Evolutionary conservation across 495 filamentous ascomycete genomes (phyloP), one percentile per base, ranked within the genome.

Genomic region (Penicillium argentinense): DNA sequence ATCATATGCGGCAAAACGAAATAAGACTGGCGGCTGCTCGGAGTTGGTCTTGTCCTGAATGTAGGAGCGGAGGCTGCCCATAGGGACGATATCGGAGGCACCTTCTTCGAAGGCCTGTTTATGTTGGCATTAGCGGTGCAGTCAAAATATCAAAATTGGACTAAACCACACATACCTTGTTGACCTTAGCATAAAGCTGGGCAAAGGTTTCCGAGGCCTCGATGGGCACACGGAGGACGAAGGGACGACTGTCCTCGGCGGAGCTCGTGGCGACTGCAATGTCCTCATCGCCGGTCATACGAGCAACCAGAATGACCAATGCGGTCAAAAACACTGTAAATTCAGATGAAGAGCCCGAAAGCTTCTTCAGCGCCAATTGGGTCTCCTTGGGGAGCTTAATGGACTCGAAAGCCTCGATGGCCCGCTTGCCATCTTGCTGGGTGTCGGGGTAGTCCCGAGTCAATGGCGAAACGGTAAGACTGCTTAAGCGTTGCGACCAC

Each of bases 261-360:
- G 62, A 60, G 39, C 63, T 76, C 5, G 75, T 78, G 11, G 70
- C 75, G 29, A 78, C 58, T 9, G 72, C 65, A 27, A 78, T 76
- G 40, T 78, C 75, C 47, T 78, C 75, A 47, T 78, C 75, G 24
- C 75, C 75, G n/a, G 75, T 76, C 55, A 78, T 55, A 32, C 75
- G 68, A 42, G 65, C 68, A n/a, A 72, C 73, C 26, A 78, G 56
- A 42, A 76, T 59, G 1, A 72, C 61, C 34, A 76, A 77, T 21
- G 75, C 72, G 12, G 73, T 64, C 27, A 78, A 38, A 38, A 78
- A 60, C 37, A 75, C 60, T 0, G 70, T 75, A 34, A 78, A 78
- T 0, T 63, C 65, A 0, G 73, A 70, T 1, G 69, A 56, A 1
- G 59, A 62, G 1, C 62, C 66, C 13, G 71, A 63, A 13, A 77